phyloP scores from a whole-genome alignment of 169 alveolate genomes.

The Toxoplasma gondii region DNA sequence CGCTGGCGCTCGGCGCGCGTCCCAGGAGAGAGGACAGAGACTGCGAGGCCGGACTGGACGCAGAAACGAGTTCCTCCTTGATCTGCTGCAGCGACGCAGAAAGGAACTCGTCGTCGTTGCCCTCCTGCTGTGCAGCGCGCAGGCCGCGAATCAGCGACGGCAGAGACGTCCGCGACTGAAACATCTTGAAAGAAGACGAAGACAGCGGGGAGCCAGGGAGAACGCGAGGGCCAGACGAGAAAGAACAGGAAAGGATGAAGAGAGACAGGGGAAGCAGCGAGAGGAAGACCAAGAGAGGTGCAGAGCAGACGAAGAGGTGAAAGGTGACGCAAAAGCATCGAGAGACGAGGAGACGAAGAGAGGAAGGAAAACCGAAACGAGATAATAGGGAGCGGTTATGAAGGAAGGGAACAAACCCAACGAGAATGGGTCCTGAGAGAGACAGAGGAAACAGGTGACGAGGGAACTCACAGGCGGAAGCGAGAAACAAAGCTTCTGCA shows the following conservation, averaged over 20 bases:
- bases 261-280: background rate
- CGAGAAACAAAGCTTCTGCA: background rate
- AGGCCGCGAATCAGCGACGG: slow-evolving; percentile 53
- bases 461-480: background rate
- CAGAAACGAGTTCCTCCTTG: slow-evolving; percentile 28
- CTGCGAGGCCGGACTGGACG: background rate
- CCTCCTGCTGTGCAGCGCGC: slow-evolving; percentile 63
- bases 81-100: slow-evolving; percentile 46
- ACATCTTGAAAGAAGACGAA: slow-evolving; percentile 1
- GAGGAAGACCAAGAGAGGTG: background rate
- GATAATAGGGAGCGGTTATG: too few relatives aligned
- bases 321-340: too few relatives aligned
- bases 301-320: too few relatives aligned
- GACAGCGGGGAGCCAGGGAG: background rate
- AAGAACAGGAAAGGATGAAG: background rate
- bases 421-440: background rate
- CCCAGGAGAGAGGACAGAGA: background rate
- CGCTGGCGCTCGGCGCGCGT: background rate
- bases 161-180: slow-evolving; percentile 26
- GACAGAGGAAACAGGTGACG: background rate
- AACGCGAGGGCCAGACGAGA: background rate
- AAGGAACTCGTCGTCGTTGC: slow-evolving; percentile 34
- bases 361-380: background rate
- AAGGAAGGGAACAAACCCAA: too few relatives aligned
- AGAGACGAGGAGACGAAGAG: background rate